phyloP scores from a whole-genome alignment of 768 basidiomycete genomes.

The Kwoniella pini region DNA sequence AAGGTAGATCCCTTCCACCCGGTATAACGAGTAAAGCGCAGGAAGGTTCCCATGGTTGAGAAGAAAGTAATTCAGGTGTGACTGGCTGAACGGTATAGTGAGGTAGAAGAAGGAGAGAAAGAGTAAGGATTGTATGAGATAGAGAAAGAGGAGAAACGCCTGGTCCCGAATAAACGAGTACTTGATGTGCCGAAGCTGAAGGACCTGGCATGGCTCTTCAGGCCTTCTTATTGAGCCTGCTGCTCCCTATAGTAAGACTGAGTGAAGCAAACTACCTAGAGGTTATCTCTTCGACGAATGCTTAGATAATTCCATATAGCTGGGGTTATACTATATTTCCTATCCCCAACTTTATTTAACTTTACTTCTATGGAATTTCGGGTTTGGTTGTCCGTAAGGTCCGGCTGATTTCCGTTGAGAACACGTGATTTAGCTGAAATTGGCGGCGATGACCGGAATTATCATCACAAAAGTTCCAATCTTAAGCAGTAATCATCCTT shows the following conservation, averaged over 20 bases:
- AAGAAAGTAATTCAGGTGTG: slow-evolving; percentile 61
- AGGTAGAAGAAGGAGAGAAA: slow-evolving; percentile 62
- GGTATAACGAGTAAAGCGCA: slow-evolving; percentile 81
- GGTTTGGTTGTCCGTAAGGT: neutral
- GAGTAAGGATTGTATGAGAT: slow-evolving; percentile 45
- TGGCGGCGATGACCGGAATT: neutral
- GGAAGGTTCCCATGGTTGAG: slow-evolving; percentile 72
- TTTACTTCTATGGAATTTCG: neutral
- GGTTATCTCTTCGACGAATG: too few species aligned
- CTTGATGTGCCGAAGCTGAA: slow-evolving; percentile 40
- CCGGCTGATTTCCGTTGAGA: neutral
- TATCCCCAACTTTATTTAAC: neutral
- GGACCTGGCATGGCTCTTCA: slow-evolving; percentile 40
- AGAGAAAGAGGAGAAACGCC: slow-evolving; percentile 46
- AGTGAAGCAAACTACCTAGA: too few species aligned
- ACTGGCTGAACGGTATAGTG: slow-evolving; percentile 78
- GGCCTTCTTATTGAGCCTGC: neutral
- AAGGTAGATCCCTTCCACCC: slow-evolving; percentile 60
- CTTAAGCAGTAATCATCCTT: too few species aligned
- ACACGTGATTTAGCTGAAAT: neutral
- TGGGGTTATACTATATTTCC: too few species aligned
- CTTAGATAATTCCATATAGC: too few species aligned
- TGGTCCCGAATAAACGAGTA: slow-evolving; percentile 50
- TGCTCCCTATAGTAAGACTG: too few species aligned
- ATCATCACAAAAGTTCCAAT: neutral